Base-by-base conservation (phyloP, 345 rosid species). In the Cardamine occulta region DNA sequence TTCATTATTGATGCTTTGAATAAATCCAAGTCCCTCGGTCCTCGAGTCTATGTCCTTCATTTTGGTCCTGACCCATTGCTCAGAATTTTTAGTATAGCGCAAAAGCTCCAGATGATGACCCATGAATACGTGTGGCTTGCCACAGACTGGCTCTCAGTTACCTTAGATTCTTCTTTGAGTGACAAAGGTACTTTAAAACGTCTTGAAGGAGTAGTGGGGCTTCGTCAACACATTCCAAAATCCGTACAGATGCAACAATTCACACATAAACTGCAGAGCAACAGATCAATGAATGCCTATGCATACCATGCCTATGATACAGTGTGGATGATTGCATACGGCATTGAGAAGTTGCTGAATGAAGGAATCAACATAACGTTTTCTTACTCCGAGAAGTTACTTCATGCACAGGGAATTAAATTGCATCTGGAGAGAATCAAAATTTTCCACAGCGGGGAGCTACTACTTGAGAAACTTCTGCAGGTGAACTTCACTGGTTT, bases 101-200 rank as follows among this genome's bases (percentile, higher is more conserved):
- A 84, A 66, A 77, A 84, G 57, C 90, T 93, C 74, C 79, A 83
- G 53, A 89, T 91, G 98, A 86, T 93, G 96, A 84, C 80, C 24
- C 63, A 72, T 62, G 75, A 74, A 63, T 91, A 83, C 39, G 94
- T 86, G 32, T 93, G 98, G 98, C 76, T 93, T 7, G 86, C 95
- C 61, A 89, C 98, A 8, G 96, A 91, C 85, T 93, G 98, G 98
- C 88, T 93, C 63, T 82, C 96, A 74, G 70, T 90, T 55, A 85
- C 94, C 23, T 67, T 91, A 69, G 96, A 91, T 70, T 89, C 97
- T 45, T 70, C 86, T 73, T 74, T 82, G 9, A 49, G 26, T 14
- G 80, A 80, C 56, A 75, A 32, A 56, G 54, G 71, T 42, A 72
- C 68, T 32, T 76, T 88, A 7, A 57, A 61, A 49, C 47, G 52